Evolutionary conservation across 805 yeast species (phyloP).

Genomic region (Candida piceae): DNA sequence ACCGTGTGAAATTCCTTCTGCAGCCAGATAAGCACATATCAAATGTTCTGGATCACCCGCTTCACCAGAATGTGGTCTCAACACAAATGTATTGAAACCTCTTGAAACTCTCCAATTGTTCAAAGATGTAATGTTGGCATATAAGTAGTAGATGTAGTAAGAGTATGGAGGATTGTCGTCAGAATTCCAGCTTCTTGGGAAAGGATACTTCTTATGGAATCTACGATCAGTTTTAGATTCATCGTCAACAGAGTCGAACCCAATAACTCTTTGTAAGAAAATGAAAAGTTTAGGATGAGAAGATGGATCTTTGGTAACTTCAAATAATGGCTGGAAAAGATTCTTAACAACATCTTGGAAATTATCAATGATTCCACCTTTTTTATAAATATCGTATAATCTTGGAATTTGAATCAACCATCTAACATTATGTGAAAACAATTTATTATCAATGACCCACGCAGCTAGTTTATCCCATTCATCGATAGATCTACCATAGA

Average conservation of each 20-base stretch:
- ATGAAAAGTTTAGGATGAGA: slow-evolving; percentile 88
- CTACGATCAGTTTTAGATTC: slow-evolving; percentile 89
- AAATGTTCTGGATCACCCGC: slow-evolving; percentile 99
- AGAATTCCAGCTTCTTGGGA: slow-evolving; percentile 78
- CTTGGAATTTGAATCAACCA: slow-evolving; percentile 97
- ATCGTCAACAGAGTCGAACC: slow-evolving; percentile 98
- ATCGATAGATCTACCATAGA: slow-evolving; percentile 81
- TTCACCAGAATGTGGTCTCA: slow-evolving; percentile 98
- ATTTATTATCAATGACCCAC: slow-evolving; percentile 92
- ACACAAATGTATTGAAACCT: slow-evolving; percentile 82
- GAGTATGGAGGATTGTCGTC: slow-evolving; percentile 94
- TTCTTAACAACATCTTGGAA: slow-evolving; percentile 78
- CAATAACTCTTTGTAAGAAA: slow-evolving; percentile 89
- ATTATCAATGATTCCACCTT: slow-evolving; percentile 57
- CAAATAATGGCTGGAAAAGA: slow-evolving; percentile 82
- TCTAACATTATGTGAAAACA: slow-evolving; percentile 88
- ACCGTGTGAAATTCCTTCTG: slow-evolving; percentile 95
- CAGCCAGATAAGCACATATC: slow-evolving; percentile 79
- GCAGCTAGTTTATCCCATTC: slow-evolving; percentile 96
- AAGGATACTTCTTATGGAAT: slow-evolving; percentile 75
- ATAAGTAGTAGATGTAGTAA: slow-evolving; percentile 85
- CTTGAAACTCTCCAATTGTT: slow-evolving; percentile 76
- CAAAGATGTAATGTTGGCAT: slow-evolving; percentile 79
- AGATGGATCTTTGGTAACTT: slow-evolving; percentile 79
- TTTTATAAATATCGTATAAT: slow-evolving; percentile 82